Evolutionary conservation across 306 rosid species (phyloP).

Genomic region (Lotus japonicus): DNA sequence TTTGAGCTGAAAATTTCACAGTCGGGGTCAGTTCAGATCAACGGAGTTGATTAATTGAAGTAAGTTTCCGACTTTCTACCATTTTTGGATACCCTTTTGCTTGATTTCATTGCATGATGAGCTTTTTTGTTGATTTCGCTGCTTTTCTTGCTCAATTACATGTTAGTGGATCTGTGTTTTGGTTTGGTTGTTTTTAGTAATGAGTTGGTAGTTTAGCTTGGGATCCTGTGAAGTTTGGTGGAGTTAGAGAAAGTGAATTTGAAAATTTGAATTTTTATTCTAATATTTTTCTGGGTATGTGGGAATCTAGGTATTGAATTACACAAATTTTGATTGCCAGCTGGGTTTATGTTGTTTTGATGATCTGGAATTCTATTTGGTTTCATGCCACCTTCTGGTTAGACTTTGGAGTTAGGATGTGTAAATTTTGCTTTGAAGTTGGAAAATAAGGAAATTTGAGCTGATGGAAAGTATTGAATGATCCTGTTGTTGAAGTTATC

Average conservation of each 20-base stretch:
- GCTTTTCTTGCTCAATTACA: constrained; percentile 11
- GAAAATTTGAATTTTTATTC: constrained; percentile 27
- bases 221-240: constrained; percentile 25
- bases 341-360: constrained; percentile 19
- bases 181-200: constrained; percentile 22
- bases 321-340: constrained; percentile 2
- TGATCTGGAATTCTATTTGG: constrained; percentile 11
- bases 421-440: constrained; percentile 14
- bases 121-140: constrained; percentile 30
- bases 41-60: constrained; percentile 36
- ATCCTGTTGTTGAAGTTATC: neutral
- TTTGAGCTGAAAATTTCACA: constrained; percentile 31
- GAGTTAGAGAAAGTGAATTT: constrained; percentile 3
- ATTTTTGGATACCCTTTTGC: constrained; percentile 19
- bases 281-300: neutral
- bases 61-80: constrained; percentile 32
- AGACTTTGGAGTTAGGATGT: neutral
- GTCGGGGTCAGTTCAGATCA: constrained; percentile 50
- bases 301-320: constrained; percentile 25
- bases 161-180: constrained; percentile 67
- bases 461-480: constrained; percentile 18
- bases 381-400: neutral
- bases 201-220: constrained; percentile 29
- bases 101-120: constrained; percentile 32
- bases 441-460: constrained; percentile 20